Conservation (phyloP, 169 alveolate species). For the Cyclospora cayetanensis region DNA sequence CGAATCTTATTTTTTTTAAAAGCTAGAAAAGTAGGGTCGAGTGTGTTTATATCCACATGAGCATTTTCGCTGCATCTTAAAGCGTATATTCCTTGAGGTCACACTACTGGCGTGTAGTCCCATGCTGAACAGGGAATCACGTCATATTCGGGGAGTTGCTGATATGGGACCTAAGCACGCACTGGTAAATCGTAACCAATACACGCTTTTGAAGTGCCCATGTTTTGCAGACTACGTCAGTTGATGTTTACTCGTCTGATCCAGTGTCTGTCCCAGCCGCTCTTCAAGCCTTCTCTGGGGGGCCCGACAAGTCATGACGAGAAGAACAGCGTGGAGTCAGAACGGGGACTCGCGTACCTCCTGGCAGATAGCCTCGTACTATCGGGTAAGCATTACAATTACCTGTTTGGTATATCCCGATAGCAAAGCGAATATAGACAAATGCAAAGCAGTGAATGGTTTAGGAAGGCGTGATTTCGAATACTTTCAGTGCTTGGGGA, state of each 20-base stretch:
- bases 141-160: background rate
- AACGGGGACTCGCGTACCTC: slow-evolving; percentile 25
- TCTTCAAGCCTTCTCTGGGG: background rate
- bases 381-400: background rate
- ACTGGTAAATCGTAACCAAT: too few relatives aligned
- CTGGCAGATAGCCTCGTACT: slow-evolving; percentile 58
- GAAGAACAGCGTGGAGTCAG: slow-evolving; percentile 28
- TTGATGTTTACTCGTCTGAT: slow-evolving; percentile 64
- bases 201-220: background rate
- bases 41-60: background rate
- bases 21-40: too few relatives aligned
- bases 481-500: too few relatives aligned
- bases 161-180: background rate
- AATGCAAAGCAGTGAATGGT: too few relatives aligned
- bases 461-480: too few relatives aligned
- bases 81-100: too few relatives aligned
- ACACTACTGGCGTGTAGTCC: too few relatives aligned
- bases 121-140: too few relatives aligned
- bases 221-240: slow-evolving; percentile 63
- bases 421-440: too few relatives aligned
- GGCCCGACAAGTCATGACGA: slow-evolving; percentile 22
- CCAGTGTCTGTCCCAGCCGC: slow-evolving; percentile 65
- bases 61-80: background rate
- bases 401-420: background rate
- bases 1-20: too few relatives aligned